A percentile compares a stretch with the other conserved stretches of the same genome.
Evolutionary conservation across 1,139 yeast species (phyloP).

Genomic region (Kodamaea plutei): DNA sequence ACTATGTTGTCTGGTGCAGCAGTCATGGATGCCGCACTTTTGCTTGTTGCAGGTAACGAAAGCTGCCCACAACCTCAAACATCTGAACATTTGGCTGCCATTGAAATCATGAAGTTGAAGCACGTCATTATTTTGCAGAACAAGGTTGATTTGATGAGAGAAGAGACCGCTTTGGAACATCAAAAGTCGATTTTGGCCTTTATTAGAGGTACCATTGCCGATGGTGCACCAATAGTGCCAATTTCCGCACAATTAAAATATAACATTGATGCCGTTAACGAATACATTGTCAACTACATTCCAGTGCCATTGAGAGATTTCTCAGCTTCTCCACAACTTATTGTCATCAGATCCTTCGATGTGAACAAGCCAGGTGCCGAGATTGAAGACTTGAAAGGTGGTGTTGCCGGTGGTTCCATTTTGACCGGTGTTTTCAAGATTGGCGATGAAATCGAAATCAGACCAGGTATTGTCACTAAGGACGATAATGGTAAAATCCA

Average conservation of each 20-base stretch:
- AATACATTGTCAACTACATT: slow-evolving; percentile 89
- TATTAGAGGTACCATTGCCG: slow-evolving; percentile 97
- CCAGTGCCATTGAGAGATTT: slow-evolving; percentile 97
- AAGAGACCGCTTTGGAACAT: slow-evolving; percentile 94
- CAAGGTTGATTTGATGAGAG: slow-evolving; percentile 98
- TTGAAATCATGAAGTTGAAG: slow-evolving; percentile 96
- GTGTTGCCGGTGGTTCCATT: slow-evolving; percentile 99
- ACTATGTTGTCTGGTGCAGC: slow-evolving; percentile 99
- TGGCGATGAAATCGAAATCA: slow-evolving; percentile 97
- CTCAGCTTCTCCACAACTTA: slow-evolving; percentile 86
- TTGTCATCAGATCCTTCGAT: slow-evolving; percentile 97
- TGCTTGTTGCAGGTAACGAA: slow-evolving; percentile 97
- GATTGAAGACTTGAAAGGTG: slow-evolving; percentile 95
- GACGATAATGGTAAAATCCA: slow-evolving; percentile 89
- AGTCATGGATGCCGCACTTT: slow-evolving; percentile 98
- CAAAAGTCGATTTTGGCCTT: slow-evolving; percentile 87
- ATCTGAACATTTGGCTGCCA: slow-evolving; percentile 98
- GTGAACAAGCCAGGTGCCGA: slow-evolving; percentile 99
- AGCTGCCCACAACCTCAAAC: slow-evolving; percentile 99
- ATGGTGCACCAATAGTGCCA: slow-evolving; percentile 98
- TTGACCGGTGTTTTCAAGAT: slow-evolving; percentile 93
- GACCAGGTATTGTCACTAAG: slow-evolving; percentile 98
- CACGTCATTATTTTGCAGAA: slow-evolving; percentile 96
- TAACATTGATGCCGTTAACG: slow-evolving; percentile 97
- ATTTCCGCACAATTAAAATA: slow-evolving; percentile 98